These are phyloP conservation scores for Zea mays DNA, from an alignment of 176 grass and related monocot species.

Conservation along the genomic window DNA sequence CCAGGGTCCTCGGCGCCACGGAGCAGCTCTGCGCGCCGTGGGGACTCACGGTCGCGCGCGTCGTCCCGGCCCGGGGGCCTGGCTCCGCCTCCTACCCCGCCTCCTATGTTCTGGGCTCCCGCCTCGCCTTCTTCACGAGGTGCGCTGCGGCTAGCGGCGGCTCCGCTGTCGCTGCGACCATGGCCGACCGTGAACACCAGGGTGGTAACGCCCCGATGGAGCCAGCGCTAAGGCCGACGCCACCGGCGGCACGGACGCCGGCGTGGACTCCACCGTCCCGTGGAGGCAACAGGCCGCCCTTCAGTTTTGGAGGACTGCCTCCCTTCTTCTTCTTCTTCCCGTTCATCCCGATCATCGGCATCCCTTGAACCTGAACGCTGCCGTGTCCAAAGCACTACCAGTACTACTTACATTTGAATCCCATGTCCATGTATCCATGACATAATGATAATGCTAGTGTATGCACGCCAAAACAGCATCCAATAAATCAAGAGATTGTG, in stretches of 20 bases:
- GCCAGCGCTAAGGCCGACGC: neutral
- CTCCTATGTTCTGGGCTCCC: conserved; percentile 36
- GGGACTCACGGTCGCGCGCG: conserved; percentile 29
- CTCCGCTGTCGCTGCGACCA: neutral
- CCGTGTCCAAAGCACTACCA: neutral
- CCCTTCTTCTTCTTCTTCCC: conserved; percentile 53
- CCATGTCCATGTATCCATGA: neutral
- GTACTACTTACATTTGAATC: neutral
- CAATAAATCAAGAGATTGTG: neutral
- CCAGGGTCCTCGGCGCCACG: conserved; percentile 42
- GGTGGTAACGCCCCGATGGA: neutral
- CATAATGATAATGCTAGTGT: neutral
- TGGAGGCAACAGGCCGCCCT: conserved; percentile 4
- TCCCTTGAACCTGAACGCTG: conserved; percentile 20
- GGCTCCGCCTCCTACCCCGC: neutral
- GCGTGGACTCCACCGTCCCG: neutral
- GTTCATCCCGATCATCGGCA: conserved; percentile 56
- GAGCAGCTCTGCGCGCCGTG: conserved; percentile 47
- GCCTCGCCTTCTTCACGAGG: conserved; percentile 41
- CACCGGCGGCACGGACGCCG: neutral
- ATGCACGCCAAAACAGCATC: neutral
- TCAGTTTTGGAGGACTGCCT: conserved; percentile 27
- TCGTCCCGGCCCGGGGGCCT: neutral
- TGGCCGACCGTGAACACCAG: neutral
- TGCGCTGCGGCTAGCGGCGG: neutral